These are phyloP conservation scores for Fusarium secorum DNA, from an alignment of 2,329 filamentous ascomycete genomes.

Conservation along the genomic window DNA sequence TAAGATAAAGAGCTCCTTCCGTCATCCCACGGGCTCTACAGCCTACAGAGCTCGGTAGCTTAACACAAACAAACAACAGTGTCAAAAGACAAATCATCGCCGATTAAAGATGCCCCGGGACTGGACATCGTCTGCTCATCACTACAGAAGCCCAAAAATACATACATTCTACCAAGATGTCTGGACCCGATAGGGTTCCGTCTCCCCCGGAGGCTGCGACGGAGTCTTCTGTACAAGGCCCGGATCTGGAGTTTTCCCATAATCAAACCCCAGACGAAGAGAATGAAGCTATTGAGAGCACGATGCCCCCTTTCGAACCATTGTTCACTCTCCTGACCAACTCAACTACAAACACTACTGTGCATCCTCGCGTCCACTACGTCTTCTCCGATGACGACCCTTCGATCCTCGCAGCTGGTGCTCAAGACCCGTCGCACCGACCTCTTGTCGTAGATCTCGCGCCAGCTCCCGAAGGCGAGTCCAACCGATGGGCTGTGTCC, in stretches of 20 bases:
- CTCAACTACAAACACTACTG: conserved; percentile 72
- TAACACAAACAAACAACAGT: conserved; percentile 4
- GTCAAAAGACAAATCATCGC: background rate
- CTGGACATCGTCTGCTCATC: conserved; percentile 23
- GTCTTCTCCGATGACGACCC: conserved; percentile 92
- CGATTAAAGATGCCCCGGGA: conserved; percentile 34
- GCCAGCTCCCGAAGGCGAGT: conserved; percentile 48
- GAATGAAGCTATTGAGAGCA: conserved; percentile 16
- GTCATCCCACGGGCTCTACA: conserved; percentile 30
- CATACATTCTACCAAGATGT: conserved; percentile 27
- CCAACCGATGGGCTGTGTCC: conserved; percentile 62
- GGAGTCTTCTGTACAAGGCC: conserved; percentile 21
- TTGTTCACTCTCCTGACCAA: conserved; percentile 90
- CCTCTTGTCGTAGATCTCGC: conserved; percentile 64
- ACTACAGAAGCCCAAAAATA: conserved; percentile 8
- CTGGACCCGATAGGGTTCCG: conserved; percentile 37
- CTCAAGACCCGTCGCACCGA: conserved; percentile 50
- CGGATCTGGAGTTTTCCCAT: conserved; percentile 21
- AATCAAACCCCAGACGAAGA: conserved; percentile 16
- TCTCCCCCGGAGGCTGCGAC: conserved; percentile 29
- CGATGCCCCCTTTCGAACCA: conserved; percentile 67
- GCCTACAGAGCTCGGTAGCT: conserved; percentile 11
- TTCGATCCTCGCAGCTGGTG: conserved; percentile 74
- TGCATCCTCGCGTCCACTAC: conserved; percentile 90
- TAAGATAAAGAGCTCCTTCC: conserved; percentile 44